Percentiles rank a stretch among this genome's conserved stretches.
Conservation (phyloP, 2,329 filamentous ascomycete species). For the Gaeumannomyces tritici region DNA sequence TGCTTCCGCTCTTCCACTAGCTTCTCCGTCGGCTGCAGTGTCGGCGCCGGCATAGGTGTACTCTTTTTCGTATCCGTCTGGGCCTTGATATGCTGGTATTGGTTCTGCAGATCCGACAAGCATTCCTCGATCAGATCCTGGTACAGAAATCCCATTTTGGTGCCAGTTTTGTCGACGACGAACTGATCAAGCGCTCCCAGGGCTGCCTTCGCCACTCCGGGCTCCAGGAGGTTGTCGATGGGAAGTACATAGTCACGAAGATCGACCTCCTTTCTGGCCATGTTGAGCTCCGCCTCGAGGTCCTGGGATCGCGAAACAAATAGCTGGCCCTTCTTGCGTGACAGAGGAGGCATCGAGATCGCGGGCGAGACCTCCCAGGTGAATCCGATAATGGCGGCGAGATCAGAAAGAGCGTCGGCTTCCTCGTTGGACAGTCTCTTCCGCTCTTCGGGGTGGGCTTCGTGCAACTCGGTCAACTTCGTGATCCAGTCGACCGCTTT, state of each 20-base stretch:
- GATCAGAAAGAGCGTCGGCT: slow-evolving; percentile 21
- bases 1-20: slow-evolving; percentile 22
- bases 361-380: slow-evolving; percentile 24
- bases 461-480: slow-evolving; percentile 28
- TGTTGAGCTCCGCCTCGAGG: slow-evolving; percentile 26
- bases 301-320: slow-evolving; percentile 23
- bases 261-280: slow-evolving; percentile 27
- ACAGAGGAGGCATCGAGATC: slow-evolving; percentile 24
- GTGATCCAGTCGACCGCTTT: slow-evolving; percentile 29
- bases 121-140: no score
- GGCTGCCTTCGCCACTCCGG: slow-evolving; percentile 24
- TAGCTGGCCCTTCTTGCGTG: slow-evolving; percentile 26
- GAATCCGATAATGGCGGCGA: slow-evolving; percentile 28
- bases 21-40: slow-evolving; percentile 12
- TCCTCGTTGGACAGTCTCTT: slow-evolving; percentile 23
- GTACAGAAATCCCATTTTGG: slow-evolving; percentile 20
- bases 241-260: slow-evolving; percentile 28
- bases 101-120: slow-evolving; percentile 20
- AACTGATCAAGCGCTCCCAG: slow-evolving; percentile 24
- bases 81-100: slow-evolving; percentile 15
- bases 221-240: slow-evolving; percentile 30
- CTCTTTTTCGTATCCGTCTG: slow-evolving; percentile 13
- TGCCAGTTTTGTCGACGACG: slow-evolving; percentile 17
- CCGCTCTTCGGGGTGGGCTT: slow-evolving; percentile 19
- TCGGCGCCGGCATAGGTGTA: slow-evolving; percentile 9